Evolutionary conservation across 169 alveolate genomes (phyloP).

Genomic region (Babesia ovata): DNA sequence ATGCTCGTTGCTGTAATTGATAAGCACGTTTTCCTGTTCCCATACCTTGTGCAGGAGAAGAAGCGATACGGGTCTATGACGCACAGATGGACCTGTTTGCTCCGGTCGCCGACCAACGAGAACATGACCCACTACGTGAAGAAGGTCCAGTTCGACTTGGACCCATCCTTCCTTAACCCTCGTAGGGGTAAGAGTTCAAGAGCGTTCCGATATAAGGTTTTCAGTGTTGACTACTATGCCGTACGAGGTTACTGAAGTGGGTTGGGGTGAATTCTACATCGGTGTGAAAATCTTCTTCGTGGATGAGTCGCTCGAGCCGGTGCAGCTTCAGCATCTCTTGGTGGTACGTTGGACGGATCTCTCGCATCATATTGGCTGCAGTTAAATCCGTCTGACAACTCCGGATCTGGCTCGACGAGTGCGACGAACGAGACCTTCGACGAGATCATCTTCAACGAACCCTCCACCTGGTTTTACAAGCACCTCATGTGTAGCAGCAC

Average conservation of each 20-base stretch:
- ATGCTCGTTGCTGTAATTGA: not conserved
- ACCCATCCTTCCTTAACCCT: conserved; percentile 90
- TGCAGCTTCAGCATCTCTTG: conserved; percentile 71
- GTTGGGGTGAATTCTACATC: conserved; percentile 81
- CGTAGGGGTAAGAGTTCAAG: conserved; percentile 69
- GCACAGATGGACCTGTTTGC: conserved; percentile 91
- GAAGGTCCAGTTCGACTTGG: conserved; percentile 88
- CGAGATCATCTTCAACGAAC: conserved; percentile 77
- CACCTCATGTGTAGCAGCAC: conserved; percentile 64
- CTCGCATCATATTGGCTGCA: not conserved
- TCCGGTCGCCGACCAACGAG: conserved; percentile 88
- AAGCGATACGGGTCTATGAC: conserved; percentile 87
- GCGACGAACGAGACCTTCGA: conserved; percentile 75
- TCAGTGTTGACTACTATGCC: conserved; percentile 77
- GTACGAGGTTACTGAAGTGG: conserved; percentile 80
- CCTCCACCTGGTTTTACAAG: conserved; percentile 71
- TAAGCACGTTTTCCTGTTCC: not conserved
- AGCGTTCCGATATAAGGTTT: not conserved
- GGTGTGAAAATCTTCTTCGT: conserved; percentile 74
- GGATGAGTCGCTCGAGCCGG: conserved; percentile 75
- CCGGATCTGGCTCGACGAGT: conserved; percentile 18
- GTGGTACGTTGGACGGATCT: conserved; percentile 29
- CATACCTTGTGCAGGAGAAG: conserved; percentile 77
- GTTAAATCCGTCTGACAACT: conserved; percentile 59
- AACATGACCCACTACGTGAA: conserved; percentile 87